phyloP scores from a whole-genome alignment of 2,329 filamentous ascomycete genomes.

The Ophiostoma sp. region DNA sequence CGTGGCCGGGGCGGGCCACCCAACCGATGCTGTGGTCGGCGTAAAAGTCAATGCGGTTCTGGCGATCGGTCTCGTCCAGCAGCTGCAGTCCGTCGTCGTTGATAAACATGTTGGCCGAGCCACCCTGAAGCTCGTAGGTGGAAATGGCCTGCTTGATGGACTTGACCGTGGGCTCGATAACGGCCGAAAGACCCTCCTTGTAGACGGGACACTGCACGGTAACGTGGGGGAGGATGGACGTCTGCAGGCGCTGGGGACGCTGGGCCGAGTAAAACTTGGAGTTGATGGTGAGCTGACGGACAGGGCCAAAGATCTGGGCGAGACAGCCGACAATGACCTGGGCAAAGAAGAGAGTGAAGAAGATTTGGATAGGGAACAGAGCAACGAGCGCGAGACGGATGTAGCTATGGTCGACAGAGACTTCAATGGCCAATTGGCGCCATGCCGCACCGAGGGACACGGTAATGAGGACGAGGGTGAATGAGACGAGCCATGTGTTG shows the following conservation, averaged over 20 bases:
- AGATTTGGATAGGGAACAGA: conserved; percentile 66
- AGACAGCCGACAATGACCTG: conserved; percentile 73
- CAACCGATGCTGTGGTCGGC: conserved; percentile 64
- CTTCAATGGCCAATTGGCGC: conserved; percentile 63
- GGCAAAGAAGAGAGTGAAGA: conserved; percentile 77
- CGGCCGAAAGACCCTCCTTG: conserved; percentile 70
- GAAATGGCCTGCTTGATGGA: conserved; percentile 74
- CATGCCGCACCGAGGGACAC: conserved; percentile 64
- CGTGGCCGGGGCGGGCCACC: conserved; percentile 61
- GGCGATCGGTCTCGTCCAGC: conserved; percentile 56
- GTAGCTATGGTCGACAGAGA: conserved; percentile 59
- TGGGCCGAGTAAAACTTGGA: conserved; percentile 76
- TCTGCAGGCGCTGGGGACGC: conserved; percentile 58
- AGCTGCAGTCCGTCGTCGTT: conserved; percentile 72
- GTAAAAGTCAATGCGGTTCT: conserved; percentile 62
- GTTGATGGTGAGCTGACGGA: conserved; percentile 67
- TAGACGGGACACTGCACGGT: conserved; percentile 86
- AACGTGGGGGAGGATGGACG: conserved; percentile 58
- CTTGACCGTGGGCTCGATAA: conserved; percentile 71
- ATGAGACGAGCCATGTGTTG: conserved; percentile 62
- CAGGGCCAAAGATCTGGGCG: conserved; percentile 69
- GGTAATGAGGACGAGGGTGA: conserved; percentile 62
- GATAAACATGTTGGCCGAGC: conserved; percentile 72
- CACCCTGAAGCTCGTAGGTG: conserved; percentile 70
- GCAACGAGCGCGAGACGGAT: conserved; percentile 59